phyloP scores from a whole-genome alignment of 75 land plant species.

The Chamaecyparis obtusa region DNA sequence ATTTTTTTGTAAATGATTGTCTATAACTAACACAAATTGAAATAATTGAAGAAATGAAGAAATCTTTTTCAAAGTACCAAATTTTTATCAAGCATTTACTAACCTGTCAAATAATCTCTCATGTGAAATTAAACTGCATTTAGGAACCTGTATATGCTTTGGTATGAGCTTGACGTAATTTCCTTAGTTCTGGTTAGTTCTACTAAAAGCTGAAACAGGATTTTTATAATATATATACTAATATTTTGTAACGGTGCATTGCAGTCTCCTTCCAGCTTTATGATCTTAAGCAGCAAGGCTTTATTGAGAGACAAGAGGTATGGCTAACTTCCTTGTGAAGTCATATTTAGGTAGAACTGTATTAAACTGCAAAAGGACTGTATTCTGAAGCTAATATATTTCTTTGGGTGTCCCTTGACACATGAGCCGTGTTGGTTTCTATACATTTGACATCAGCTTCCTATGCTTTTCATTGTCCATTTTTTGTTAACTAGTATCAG shows the following conservation, averaged over 20 bases:
- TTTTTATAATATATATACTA: neutral
- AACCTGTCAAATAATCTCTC: neutral
- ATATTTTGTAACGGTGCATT: conserved; percentile 12
- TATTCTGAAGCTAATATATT: neutral
- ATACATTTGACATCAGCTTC: neutral
- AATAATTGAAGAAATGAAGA: neutral
- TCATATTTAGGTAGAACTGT: neutral
- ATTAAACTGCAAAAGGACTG: neutral
- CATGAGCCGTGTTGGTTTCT: neutral
- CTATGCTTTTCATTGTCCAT: neutral
- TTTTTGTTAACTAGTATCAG: neutral
- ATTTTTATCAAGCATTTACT: neutral
- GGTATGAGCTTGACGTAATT: neutral
- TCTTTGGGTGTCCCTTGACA: neutral
- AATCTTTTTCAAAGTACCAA: neutral
- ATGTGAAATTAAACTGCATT: neutral
- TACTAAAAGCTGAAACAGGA: neutral
- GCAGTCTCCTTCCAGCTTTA: conserved; percentile 92
- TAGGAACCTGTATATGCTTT: neutral
- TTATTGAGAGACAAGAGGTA: conserved; percentile 94
- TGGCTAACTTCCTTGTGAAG: neutral
- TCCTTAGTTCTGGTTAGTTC: neutral
- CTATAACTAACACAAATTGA: neutral
- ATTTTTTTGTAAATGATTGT: neutral
- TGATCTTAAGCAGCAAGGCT: conserved; percentile 92